A percentile compares a stretch with the other conserved stretches of the same genome.
Conservation (phyloP, 2,329 filamentous ascomycete genomes). For the Chrysoporthe austroafricana region DNA sequence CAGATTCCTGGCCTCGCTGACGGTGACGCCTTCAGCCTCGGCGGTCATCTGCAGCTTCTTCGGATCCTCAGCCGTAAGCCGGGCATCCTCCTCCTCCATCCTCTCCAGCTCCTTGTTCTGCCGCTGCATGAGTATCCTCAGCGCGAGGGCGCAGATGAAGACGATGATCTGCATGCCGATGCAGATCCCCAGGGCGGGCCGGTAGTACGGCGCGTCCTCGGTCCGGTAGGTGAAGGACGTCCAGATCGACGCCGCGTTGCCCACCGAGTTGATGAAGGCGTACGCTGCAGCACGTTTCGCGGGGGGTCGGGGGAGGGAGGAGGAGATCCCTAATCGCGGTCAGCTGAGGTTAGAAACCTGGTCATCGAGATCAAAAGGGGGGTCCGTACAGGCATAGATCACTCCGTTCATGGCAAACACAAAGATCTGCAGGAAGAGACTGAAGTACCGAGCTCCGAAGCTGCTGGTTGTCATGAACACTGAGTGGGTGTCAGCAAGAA, state of each 20-base stretch:
- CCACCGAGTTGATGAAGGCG: conserved; percentile 59
- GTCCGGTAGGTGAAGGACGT: conserved; percentile 52
- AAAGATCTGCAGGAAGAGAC: conserved; percentile 59
- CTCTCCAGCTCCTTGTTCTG: conserved; percentile 53
- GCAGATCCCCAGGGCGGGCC: conserved; percentile 45
- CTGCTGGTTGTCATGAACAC: conserved; percentile 56
- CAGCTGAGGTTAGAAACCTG: not conserved
- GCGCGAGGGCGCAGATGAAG: conserved; percentile 42
- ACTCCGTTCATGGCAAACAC: conserved; percentile 59
- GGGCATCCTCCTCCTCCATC: conserved; percentile 51
- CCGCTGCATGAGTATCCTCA: conserved; percentile 41
- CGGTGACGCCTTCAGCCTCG: conserved; percentile 53
- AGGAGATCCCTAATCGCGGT: conserved; percentile 50
- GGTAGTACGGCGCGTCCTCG: conserved; percentile 44
- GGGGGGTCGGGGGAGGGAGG: conserved; percentile 53
- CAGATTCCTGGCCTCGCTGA: conserved; percentile 51
- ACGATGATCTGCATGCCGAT: conserved; percentile 42
- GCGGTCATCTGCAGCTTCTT: conserved; percentile 52
- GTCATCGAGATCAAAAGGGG: not conserved
- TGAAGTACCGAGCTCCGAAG: conserved; percentile 59
- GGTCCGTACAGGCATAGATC: conserved; percentile 34
- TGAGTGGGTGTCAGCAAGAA: conserved; percentile 40
- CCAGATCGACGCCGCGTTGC: conserved; percentile 57
- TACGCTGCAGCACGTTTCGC: conserved; percentile 59
- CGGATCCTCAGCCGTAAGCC: conserved; percentile 51